Evolutionary conservation across 2,329 filamentous ascomycete genomes (phyloP).

Genomic region (Pseudofabraea citricarpa): DNA sequence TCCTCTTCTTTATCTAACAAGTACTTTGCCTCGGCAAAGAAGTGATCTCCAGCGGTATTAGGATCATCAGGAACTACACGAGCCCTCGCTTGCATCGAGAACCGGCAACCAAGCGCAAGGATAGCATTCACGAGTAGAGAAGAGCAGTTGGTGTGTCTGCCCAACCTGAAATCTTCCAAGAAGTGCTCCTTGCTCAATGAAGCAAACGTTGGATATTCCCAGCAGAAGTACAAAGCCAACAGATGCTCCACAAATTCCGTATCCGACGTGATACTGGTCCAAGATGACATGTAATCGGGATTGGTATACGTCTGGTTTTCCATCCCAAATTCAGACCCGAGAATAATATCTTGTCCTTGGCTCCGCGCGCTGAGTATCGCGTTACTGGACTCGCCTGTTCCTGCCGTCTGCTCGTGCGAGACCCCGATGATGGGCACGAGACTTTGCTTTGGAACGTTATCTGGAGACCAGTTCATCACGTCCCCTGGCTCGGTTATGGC

Average conservation of each 20-base stretch:
- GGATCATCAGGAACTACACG: constrained; percentile 56
- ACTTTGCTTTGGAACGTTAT: constrained; percentile 34
- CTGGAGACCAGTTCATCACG: constrained; percentile 23
- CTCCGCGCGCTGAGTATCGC: constrained; percentile 34
- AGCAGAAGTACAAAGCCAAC: constrained; percentile 66
- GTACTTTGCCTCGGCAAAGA: constrained; percentile 63
- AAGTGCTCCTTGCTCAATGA: constrained; percentile 51
- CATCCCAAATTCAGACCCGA: constrained; percentile 56
- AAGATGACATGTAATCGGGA: constrained; percentile 63
- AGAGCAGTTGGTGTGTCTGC: constrained; percentile 26
- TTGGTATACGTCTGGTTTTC: constrained; percentile 68
- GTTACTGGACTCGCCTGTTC: constrained; percentile 8
- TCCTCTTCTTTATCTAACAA: constrained; percentile 55
- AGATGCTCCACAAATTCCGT: constrained; percentile 56
- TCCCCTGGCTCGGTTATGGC: background rate
- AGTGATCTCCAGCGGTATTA: constrained; percentile 66
- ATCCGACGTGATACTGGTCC: constrained; percentile 60
- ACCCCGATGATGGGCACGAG: constrained; percentile 40
- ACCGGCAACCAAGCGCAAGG: constrained; percentile 55
- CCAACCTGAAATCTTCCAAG: constrained; percentile 17
- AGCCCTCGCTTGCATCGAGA: constrained; percentile 62
- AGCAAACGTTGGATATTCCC: constrained; percentile 71
- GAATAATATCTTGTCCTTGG: constrained; percentile 39
- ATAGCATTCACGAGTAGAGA: constrained; percentile 30
- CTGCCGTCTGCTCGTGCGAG: constrained; percentile 12